Base-by-base conservation (phyloP, 495 filamentous ascomycete genomes). In the Penicillium turbatum region DNA sequence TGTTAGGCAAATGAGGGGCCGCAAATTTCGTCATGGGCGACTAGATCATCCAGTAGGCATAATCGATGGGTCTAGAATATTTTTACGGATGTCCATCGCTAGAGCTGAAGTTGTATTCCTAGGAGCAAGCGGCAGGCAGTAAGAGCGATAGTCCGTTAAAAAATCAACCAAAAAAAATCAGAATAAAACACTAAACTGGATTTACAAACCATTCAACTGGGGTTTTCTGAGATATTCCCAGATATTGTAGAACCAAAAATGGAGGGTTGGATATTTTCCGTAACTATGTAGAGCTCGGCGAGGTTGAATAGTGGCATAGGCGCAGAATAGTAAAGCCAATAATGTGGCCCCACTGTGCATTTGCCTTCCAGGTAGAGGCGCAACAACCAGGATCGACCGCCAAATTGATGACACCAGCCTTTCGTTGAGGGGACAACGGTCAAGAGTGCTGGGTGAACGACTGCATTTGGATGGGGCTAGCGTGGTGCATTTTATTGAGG, bases 401-500 rank as follows among this genome's bases (percentile, higher is more conserved):
- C 12, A 48, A 27, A 48, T 48, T 48, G 32, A 48, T 48, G 1
- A 37, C 32, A 5, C 46, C 1, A 48, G 46, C 24, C 46, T 38
- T 48, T 38, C 31, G 34, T 48, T 48, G 7, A 48, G 46, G 46
- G 21, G 46, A 48, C 34, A 48, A 48, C 34, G 32, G 46, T 48
- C 34, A 48, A 48, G 46, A 48, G 36, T 30, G 12, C 13, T 17
- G 46, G 19, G 21, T 24, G 21, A 24, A 24, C 21, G 21, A 4
- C 21, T 34, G 39, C 39, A 46, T 32, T 35, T 31, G 27, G 47
- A 50, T 26, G 6, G 24, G 47, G 32, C 34, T 51, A 51, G 48
- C 48, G 48, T 51, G 48, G 48, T 51, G 35, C 48, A 41, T 51
- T 51, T 41, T 41, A 51, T 51, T 51, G 19, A 51, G 48, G 48